Conservation (phyloP, 768 basidiomycete species). For the Cystobasidium onofrii region DNA sequence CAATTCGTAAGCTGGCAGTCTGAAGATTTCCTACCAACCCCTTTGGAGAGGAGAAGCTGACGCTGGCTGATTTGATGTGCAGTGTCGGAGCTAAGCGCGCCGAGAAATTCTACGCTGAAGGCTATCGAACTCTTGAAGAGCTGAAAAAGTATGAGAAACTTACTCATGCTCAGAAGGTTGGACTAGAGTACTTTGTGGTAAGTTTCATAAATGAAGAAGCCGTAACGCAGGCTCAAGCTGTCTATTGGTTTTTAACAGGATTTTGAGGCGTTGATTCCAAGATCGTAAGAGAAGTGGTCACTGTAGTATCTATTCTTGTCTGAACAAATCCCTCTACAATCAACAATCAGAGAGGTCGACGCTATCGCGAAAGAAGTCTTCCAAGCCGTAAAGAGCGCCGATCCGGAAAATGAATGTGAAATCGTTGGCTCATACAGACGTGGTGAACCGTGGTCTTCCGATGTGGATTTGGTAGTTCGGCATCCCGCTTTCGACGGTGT, state of each 20-base stretch:
- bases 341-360: constrained; percentile 31
- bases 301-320: background rate
- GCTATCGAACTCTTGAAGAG: constrained; percentile 28
- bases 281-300: background rate
- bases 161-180: constrained; percentile 34
- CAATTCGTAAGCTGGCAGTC: background rate
- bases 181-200: constrained; percentile 32
- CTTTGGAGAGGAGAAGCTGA: too few species aligned
- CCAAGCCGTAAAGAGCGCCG: constrained; percentile 9
- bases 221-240: too few species aligned
- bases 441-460: constrained; percentile 32
- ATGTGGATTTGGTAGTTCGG: constrained; percentile 36
- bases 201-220: too few species aligned
- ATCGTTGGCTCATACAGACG: constrained; percentile 36
- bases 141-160: constrained; percentile 21
- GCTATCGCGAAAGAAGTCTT: constrained; percentile 20
- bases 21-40: too few species aligned
- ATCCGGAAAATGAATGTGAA: constrained; percentile 31
- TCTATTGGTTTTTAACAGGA: constrained; percentile 33
- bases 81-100: constrained; percentile 34
- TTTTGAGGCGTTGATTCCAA: constrained; percentile 34
- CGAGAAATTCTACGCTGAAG: constrained; percentile 4
- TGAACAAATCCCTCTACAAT: background rate
- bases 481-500: constrained; percentile 21
- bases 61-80: too few species aligned